phyloP scores from a whole-genome alignment of 1,284 basidiomycete species.

The Dichomitus squalens region DNA sequence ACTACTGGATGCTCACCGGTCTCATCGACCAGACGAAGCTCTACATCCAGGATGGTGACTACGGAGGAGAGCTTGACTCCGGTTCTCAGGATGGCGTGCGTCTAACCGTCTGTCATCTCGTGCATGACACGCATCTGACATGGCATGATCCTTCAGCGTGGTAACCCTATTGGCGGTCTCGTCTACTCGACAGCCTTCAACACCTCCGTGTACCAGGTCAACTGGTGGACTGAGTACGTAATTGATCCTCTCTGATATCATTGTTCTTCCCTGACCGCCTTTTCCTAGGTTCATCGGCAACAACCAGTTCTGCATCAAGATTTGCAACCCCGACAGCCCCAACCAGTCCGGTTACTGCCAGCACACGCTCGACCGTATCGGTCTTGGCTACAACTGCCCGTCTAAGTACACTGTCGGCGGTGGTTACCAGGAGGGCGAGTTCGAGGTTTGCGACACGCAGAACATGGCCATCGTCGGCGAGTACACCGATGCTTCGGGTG shows the following conservation, averaged over 20 bases:
- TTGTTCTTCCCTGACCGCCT: background rate
- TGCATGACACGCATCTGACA: background rate
- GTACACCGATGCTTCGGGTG: constrained; percentile 47
- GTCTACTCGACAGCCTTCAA: constrained; percentile 51
- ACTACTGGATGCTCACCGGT: constrained; percentile 43
- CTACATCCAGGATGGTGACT: constrained; percentile 56
- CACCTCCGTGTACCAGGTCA: constrained; percentile 40
- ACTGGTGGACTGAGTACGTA: constrained; percentile 49
- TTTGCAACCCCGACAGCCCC: constrained; percentile 46
- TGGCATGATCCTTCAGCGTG: constrained; percentile 33
- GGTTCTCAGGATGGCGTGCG: constrained; percentile 44
- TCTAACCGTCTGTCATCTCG: background rate
- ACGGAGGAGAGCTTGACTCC: constrained; percentile 70
- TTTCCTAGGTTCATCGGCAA: constrained; percentile 48
- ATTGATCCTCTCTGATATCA: background rate
- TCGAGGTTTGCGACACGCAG: constrained; percentile 56
- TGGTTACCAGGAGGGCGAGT: constrained; percentile 39
- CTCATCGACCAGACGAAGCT: constrained; percentile 62
- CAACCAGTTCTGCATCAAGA: constrained; percentile 51
- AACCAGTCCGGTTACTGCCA: constrained; percentile 46
- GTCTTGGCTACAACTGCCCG: constrained; percentile 52
- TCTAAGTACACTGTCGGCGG: constrained; percentile 21
- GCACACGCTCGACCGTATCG: constrained; percentile 51
- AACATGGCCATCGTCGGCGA: constrained; percentile 59
- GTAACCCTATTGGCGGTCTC: constrained; percentile 56